Evolutionary conservation across 495 filamentous ascomycete species (phyloP).

Genomic region (Podospora tetraspora): DNA sequence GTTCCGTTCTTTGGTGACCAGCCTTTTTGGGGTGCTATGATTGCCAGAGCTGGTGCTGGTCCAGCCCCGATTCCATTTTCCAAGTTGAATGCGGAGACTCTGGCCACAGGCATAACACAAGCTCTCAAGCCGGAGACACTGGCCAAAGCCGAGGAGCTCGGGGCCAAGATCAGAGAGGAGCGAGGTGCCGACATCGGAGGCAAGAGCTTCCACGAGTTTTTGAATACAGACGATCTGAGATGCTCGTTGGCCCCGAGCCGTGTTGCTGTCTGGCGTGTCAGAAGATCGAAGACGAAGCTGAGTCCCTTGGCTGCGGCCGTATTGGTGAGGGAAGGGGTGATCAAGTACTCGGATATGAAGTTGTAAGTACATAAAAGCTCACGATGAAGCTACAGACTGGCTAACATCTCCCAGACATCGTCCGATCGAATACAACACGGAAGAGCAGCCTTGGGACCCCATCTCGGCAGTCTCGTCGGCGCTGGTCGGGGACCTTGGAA

Average conservation of each 20-base stretch:
- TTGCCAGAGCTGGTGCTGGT: slow-evolving; percentile 66
- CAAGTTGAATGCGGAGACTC: slow-evolving; percentile 54
- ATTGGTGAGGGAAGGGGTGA: slow-evolving; percentile 54
- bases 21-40: slow-evolving; percentile 77
- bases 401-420: slow-evolving; percentile 48
- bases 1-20: slow-evolving; percentile 86
- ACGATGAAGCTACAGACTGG: slow-evolving; percentile 17
- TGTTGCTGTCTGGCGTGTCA: slow-evolving; percentile 66
- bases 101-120: slow-evolving; percentile 57
- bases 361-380: slow-evolving; percentile 44
- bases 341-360: slow-evolving; percentile 62
- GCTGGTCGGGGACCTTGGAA: slow-evolving; percentile 66
- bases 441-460: slow-evolving; percentile 66
- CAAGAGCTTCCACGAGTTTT: slow-evolving; percentile 62
- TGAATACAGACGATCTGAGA: slow-evolving; percentile 54
- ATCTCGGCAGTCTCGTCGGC: slow-evolving; percentile 67
- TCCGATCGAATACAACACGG: slow-evolving; percentile 62
- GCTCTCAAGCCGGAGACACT: slow-evolving; percentile 53
- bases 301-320: slow-evolving; percentile 65
- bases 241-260: slow-evolving; percentile 61
- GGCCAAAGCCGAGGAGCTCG: slow-evolving; percentile 53
- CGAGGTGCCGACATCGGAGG: slow-evolving; percentile 59
- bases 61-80: slow-evolving; percentile 67
- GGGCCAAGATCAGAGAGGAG: slow-evolving; percentile 58
- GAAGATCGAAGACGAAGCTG: slow-evolving; percentile 55